Evolutionary conservation across 164 flowering plant species (phyloP), one percentile per base, ranked within the genome.

Genomic region (Stephania japonica): DNA sequence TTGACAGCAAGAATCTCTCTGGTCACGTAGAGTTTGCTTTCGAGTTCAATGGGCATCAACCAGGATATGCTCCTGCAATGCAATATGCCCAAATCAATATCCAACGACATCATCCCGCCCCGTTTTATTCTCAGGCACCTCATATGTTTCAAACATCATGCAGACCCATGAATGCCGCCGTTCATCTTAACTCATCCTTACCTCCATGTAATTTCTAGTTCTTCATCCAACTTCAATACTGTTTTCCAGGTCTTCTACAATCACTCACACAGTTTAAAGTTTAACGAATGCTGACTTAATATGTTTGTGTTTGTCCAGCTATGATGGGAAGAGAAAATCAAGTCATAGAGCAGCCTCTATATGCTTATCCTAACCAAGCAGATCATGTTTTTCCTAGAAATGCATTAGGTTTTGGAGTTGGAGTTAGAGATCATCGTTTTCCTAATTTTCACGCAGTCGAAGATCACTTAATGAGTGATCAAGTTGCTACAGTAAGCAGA

Each of bases 151-250:
- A 56, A 23, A 71, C 18, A 7, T 26, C 41, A 59, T 41, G n/a
- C 13, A 67, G 47, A 65, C 72, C 49, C 0, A n/a, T 69, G 53
- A 7, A 68, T 50, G 38, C 38, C n/a, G n/a, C n/a, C 1, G 41
- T 49, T 23, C 12, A 42, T 7, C 50, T 8, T 6, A 70, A 68
- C 64, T 62, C 68, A 18, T 16, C 64, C 27, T 74, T 73, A 44
- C 77, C 71, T 11, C 71, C 79, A 76, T 78, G 81, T 79, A 73
- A 1, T 7, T 14, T n/a, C 24, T 32, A 32, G 1, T 32, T 32
- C 38, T 32, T 32, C 5, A 19, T 1, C n/a, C 38, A 32, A 32
- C 38, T 32, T 32, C 7, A 21, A 32, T 18, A 61, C 7, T 26
- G 3, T 1, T 4, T 61, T 63, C 16, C 1, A 18, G 19, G 18